Conservation (phyloP, 2,329 filamentous ascomycete genomes). For the Pezicula neosporulosa region DNA sequence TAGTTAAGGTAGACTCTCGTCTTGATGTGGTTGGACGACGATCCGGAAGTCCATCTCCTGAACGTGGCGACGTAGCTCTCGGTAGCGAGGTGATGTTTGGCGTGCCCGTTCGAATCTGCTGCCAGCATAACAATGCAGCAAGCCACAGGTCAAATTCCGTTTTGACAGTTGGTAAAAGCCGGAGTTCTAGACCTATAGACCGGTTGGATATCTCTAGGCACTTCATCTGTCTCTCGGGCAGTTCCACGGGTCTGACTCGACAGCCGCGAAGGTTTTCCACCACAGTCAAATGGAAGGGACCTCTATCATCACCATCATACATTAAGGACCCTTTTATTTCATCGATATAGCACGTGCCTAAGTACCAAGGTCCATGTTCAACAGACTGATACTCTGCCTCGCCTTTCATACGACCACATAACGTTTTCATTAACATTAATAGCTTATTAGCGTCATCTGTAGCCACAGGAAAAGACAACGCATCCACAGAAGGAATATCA, state of each 20-base stretch:
- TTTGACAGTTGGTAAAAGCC: slow-evolving; percentile 59
- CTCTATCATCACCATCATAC: slow-evolving; percentile 67
- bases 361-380: slow-evolving; percentile 59
- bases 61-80: slow-evolving; percentile 6
- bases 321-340: slow-evolving; percentile 72
- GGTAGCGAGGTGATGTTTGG: slow-evolving; percentile 13
- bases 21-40: slow-evolving; percentile 29
- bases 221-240: slow-evolving; percentile 38
- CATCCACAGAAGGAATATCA: slow-evolving; percentile 56
- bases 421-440: slow-evolving; percentile 70
- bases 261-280: slow-evolving; percentile 75
- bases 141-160: slow-evolving; percentile 77
- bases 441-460: slow-evolving; percentile 70
- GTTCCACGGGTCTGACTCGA: slow-evolving; percentile 56
- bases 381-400: slow-evolving; percentile 69
- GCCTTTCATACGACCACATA: slow-evolving; percentile 77
- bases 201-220: slow-evolving; percentile 54
- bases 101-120: slow-evolving; percentile 60
- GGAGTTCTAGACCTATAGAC: slow-evolving; percentile 54
- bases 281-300: slow-evolving; percentile 61
- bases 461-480: slow-evolving; percentile 54
- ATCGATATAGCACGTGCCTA: slow-evolving; percentile 74
- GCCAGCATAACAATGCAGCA: slow-evolving; percentile 77
- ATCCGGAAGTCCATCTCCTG: slow-evolving; percentile 9
- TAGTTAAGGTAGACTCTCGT: slow-evolving; percentile 41